Percentiles rank a stretch among this genome's conserved stretches.
These are phyloP conservation scores for Scenedesmus sp. DNA, from an alignment of 163 green algal species.

Conservation along the genomic window DNA sequence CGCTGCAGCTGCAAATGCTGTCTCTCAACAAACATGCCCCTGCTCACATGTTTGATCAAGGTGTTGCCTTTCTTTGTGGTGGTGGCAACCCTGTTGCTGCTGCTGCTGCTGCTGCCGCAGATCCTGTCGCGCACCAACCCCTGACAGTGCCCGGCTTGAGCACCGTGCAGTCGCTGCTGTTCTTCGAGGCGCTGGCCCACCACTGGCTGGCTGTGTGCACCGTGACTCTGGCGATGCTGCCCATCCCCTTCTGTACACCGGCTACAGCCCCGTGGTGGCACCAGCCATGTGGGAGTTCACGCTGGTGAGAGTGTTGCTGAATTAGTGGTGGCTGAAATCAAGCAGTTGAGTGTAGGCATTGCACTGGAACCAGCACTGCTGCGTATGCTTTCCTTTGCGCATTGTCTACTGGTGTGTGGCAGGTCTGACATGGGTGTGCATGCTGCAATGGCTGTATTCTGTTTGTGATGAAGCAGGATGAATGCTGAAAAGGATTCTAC, in stretches of 20 bases:
- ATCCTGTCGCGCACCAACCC: constrained; percentile 66
- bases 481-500: no score
- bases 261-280: constrained; percentile 31
- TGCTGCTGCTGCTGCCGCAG: constrained; percentile 19
- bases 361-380: no score
- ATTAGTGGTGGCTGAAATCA: no score
- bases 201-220: constrained; percentile 63
- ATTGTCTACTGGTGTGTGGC: no score
- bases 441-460: no score
- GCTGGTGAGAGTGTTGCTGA: not conserved
- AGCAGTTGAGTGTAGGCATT: not conserved
- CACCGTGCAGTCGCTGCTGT: constrained; percentile 57
- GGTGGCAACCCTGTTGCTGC: no score
- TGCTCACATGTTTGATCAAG: not conserved
- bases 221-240: constrained; percentile 41
- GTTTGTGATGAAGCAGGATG: no score
- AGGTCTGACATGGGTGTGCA: no score
- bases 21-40: no score
- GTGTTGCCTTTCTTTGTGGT: not conserved
- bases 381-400: no score
- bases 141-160: constrained; percentile 61
- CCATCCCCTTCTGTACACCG: constrained; percentile 63
- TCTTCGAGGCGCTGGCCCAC: constrained; percentile 65
- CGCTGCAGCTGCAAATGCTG: no score
- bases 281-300: constrained; percentile 64